A percentile compares a stretch with the other conserved stretches of the same genome.
phyloP scores from a whole-genome alignment of 352 stramenopile genomes.

The Pythium pectinolyticum region DNA sequence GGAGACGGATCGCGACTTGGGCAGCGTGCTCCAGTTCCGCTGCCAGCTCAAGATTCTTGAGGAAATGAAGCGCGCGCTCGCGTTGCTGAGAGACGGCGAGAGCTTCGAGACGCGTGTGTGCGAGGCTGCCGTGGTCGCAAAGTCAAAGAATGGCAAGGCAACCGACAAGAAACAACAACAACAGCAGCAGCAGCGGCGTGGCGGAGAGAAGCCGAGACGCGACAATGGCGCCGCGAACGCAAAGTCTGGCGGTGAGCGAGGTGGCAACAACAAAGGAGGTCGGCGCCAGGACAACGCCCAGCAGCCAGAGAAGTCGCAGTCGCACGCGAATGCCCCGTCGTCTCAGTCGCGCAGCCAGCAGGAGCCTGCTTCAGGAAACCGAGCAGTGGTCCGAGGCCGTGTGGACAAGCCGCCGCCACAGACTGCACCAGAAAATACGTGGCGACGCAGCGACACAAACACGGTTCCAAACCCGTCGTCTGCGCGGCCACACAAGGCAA shows the following conservation, averaged over 20 bases:
- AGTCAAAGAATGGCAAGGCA: slow-evolving; percentile 3
- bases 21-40: slow-evolving; percentile 69
- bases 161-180: slow-evolving; percentile 2
- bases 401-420: background rate
- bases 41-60: slow-evolving; percentile 62
- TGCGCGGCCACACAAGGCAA: too few relatives aligned
- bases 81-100: slow-evolving; percentile 41
- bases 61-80: slow-evolving; percentile 61
- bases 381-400: background rate
- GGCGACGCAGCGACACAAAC: background rate
- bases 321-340: too few relatives aligned
- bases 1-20: slow-evolving; percentile 75
- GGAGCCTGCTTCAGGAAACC: background rate
- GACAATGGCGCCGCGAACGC: background rate
- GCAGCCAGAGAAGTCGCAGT: too few relatives aligned
- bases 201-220: background rate
- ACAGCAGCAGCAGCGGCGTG: background rate
- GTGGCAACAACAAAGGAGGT: background rate
- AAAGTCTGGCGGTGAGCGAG: background rate
- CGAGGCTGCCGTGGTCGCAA: slow-evolving; percentile 14
- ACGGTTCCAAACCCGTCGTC: too few relatives aligned
- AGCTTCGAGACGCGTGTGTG: slow-evolving; percentile 56
- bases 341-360: too few relatives aligned
- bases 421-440: background rate
- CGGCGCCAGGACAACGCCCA: background rate